Percentiles rank a stretch among this genome's conserved stretches.
Conservation (phyloP, 352 stramenopile genomes). For the Pythium dissotocum region DNA sequence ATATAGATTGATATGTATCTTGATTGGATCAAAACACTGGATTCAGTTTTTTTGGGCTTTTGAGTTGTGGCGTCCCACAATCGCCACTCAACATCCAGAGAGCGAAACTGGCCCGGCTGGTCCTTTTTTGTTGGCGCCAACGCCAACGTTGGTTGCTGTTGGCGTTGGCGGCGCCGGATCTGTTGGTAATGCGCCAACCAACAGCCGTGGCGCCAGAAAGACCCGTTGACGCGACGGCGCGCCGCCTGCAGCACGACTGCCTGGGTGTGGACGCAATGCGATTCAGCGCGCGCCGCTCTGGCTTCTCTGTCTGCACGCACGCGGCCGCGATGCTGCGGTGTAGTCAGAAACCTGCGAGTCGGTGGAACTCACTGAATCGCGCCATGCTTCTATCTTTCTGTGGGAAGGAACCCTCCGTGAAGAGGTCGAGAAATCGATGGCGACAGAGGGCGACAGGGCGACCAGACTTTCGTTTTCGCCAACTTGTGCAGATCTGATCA, state of each 20-base stretch:
- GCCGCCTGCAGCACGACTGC: background rate
- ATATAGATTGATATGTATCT: background rate
- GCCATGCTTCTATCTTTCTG: background rate
- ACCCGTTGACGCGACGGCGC: conserved; percentile 5
- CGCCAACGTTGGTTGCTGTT: conserved; percentile 2
- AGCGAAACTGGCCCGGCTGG: conserved; percentile 19
- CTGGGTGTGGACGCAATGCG: background rate
- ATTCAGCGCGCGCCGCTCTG: background rate
- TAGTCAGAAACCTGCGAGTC: conserved; percentile 1
- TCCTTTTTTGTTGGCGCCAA: conserved; percentile 26
- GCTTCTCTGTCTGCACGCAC: conserved; percentile 1
- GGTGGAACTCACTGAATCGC: background rate
- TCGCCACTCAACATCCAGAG: conserved; percentile 5
- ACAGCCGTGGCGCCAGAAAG: conserved; percentile 11
- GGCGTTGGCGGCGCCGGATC: background rate
- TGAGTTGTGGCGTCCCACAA: conserved; percentile 1
- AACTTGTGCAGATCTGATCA: background rate
- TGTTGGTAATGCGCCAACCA: conserved; percentile 13
- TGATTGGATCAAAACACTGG: conserved; percentile 7
- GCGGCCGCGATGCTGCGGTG: background rate
- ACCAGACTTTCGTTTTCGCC: conserved; percentile 15
- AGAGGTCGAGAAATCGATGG: background rate
- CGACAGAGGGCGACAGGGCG: conserved; percentile 1
- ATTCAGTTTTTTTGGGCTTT: background rate
- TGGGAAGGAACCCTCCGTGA: conserved; percentile 1